phyloP scores from a whole-genome alignment of 257 asterid species.

The Lycium barbarum region DNA sequence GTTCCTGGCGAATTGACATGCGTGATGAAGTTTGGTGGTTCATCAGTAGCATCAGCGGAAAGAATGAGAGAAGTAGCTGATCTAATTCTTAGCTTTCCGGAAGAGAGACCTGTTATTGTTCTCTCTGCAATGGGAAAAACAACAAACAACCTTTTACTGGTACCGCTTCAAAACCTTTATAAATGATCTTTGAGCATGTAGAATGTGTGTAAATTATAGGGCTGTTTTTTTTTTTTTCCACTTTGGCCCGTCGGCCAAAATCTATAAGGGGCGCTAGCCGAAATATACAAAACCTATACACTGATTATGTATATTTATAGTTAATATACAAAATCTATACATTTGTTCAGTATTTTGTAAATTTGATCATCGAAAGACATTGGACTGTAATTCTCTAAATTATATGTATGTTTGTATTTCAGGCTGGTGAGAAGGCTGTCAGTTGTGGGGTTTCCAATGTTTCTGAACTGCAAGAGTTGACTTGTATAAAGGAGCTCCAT shows the following conservation, averaged over 20 bases:
- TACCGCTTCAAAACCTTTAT: conserved; percentile 16
- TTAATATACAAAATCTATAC: no score
- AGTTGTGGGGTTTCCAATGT: conserved; percentile 80
- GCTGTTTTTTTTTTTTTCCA: no score
- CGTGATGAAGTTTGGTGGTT: conserved; percentile 91
- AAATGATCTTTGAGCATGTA: neutral
- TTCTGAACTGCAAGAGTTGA: conserved; percentile 67
- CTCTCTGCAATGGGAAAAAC: conserved; percentile 94
- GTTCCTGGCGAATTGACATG: conserved; percentile 47
- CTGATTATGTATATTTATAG: no score
- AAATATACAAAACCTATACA: no score
- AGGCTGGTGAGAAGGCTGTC: conserved; percentile 94
- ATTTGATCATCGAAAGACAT: no score
- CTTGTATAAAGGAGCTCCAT: conserved; percentile 70
- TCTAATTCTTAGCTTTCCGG: conserved; percentile 74
- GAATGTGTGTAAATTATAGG: neutral
- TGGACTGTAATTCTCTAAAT: no score
- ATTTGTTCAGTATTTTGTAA: no score
- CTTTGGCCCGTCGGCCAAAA: no score
- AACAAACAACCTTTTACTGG: conserved; percentile 71
- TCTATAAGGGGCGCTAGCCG: no score
- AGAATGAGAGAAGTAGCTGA: conserved; percentile 78
- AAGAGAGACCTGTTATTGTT: conserved; percentile 79
- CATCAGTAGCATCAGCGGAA: conserved; percentile 75
- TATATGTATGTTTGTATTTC: conserved; percentile 4